These are phyloP conservation scores for Collybia mongolica DNA, from an alignment of 768 basidiomycete species.

Conservation along the genomic window DNA sequence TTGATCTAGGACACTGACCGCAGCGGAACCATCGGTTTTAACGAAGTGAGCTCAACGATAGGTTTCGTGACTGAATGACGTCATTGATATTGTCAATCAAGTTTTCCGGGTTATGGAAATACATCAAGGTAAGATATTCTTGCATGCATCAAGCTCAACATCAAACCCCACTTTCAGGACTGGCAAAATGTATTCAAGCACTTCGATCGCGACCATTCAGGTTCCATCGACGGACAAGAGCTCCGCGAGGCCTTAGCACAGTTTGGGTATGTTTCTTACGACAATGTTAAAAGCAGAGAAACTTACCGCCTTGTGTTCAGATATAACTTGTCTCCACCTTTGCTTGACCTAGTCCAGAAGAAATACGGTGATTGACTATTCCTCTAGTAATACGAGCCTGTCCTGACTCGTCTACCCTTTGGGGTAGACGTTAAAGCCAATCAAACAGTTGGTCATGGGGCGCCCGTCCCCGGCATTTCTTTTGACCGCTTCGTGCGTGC, in stretches of 20 bases:
- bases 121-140: conserved; percentile 55
- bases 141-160: neutral
- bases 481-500: conserved; percentile 88
- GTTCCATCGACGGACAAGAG: conserved; percentile 72
- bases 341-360: conserved; percentile 64
- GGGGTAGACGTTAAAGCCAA: conserved; percentile 62
- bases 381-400: conserved; percentile 1
- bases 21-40: conserved; percentile 77
- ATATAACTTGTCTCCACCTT: conserved; percentile 66
- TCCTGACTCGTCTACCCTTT: conserved; percentile 27
- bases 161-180: conserved; percentile 38
- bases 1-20: conserved; percentile 59
- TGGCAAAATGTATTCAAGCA: conserved; percentile 85
- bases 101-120: conserved; percentile 81
- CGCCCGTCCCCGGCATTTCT: conserved; percentile 56
- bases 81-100: conserved; percentile 21
- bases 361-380: conserved; percentile 66
- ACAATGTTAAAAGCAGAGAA: neutral
- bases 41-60: conserved; percentile 48
- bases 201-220: conserved; percentile 83
- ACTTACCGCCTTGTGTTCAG: conserved; percentile 21
- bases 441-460: conserved; percentile 28
- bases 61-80: conserved; percentile 5
- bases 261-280: conserved; percentile 54
- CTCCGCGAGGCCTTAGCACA: conserved; percentile 66